phyloP scores from a whole-genome alignment of 2,329 filamentous ascomycete species.

The Fusarium sp. region DNA sequence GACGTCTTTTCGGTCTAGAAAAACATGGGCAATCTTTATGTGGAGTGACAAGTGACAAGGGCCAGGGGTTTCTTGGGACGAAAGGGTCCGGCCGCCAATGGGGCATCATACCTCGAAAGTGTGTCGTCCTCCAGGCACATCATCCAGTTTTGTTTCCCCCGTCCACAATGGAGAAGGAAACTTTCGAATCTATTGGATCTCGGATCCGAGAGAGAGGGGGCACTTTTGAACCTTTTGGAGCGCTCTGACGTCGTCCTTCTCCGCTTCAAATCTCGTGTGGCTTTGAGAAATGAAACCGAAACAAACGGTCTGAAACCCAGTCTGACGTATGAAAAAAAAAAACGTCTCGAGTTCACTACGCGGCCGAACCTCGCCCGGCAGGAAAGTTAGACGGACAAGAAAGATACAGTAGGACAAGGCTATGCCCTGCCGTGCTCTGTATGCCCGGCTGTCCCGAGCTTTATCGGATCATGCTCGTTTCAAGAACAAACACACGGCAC shows the following conservation, averaged over 20 bases:
- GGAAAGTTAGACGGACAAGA: neutral
- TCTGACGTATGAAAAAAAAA: conserved; percentile 14
- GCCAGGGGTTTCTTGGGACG: conserved; percentile 9
- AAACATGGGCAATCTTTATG: conserved; percentile 23
- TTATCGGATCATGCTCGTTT: conserved; percentile 20
- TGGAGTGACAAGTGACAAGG: conserved; percentile 15
- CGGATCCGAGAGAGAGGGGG: neutral
- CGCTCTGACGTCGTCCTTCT: neutral
- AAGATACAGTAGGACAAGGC: conserved; percentile 16
- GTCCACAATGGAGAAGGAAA: neutral
- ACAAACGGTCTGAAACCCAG: conserved; percentile 37
- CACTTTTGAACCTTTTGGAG: neutral
- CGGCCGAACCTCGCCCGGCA: neutral
- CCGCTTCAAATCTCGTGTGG: conserved; percentile 6
- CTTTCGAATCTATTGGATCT: conserved; percentile 1
- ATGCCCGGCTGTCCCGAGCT: neutral
- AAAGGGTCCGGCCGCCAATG: neutral
- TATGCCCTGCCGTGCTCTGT: conserved; percentile 1
- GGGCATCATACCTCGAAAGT: neutral
- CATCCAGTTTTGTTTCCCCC: conserved; percentile 7
- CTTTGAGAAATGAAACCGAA: conserved; percentile 32
- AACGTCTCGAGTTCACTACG: neutral
- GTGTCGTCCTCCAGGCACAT: neutral
- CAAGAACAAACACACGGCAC: conserved; percentile 27
- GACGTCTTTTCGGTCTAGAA: conserved; percentile 31